Evolutionary conservation across 1,139 yeast species (phyloP), one percentile per base, ranked within the genome.

Genomic region (Hemisphaericaspora lyxosophila): DNA sequence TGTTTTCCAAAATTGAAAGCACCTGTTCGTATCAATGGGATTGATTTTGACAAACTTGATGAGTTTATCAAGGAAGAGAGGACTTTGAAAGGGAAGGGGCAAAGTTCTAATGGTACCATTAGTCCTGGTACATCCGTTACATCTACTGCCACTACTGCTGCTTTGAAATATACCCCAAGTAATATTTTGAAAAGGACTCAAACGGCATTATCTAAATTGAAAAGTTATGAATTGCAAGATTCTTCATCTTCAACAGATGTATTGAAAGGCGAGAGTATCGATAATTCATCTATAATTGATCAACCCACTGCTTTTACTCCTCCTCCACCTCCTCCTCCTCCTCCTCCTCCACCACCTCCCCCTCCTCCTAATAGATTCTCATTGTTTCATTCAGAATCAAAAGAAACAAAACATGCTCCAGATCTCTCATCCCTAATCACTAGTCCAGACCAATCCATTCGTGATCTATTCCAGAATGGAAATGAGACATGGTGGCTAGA

Each of bases 1-100:
- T 92, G 97, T 70, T 89, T 90, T 64, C 97, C 98, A 2, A 85
- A 88, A 87, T 70, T 81, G 36, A 80, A 87, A 16, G 87, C 82
- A 50, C 84, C 80, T 50, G 72, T 78, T 9, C 71, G 85, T 45
- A 70, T 82, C 29, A 80, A 80, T 47, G 92, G 90, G 11, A 83
- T 85, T 48, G 90, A 85, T 59, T 84, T 84, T 52, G 86, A 80
- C 55, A 92, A 83, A 50, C 73, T 85, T 53, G 92, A 84, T 44
- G 89, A 84, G 48, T 84, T 82, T 51, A 80, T 84, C 38, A 69
- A 71, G 38, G 85, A 80, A 35, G 76, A 71, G 47, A 50, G 59
- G 36, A 54, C 62, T 33, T 57, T 59, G n/a, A 67, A 62, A 34
- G 54, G 56, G 30, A 60, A 62, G n/a, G 62, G 57, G 11, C 33